Conservation (phyloP, 2,329 filamentous ascomycete species). For the Botrytis tulipae region DNA sequence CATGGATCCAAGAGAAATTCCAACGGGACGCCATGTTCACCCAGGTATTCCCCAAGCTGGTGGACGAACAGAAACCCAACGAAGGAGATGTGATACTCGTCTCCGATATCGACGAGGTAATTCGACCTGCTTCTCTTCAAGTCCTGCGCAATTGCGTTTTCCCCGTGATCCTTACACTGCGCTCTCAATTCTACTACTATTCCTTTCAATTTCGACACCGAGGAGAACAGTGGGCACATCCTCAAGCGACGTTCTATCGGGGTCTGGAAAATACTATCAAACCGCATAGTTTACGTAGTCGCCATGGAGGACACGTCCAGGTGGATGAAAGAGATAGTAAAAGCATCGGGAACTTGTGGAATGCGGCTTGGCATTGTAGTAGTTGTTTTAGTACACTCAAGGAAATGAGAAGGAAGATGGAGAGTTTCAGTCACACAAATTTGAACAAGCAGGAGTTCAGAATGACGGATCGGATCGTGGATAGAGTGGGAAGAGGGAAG, state of each 20-base stretch:
- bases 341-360: constrained; percentile 39
- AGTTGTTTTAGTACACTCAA: constrained; percentile 44
- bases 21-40: constrained; percentile 58
- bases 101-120: constrained; percentile 48
- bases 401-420: constrained; percentile 45
- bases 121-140: constrained; percentile 40
- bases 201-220: constrained; percentile 41
- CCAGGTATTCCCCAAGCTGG: constrained; percentile 47
- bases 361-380: constrained; percentile 48
- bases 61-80: constrained; percentile 35
- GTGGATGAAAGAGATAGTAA: constrained; percentile 2
- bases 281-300: constrained; percentile 36
- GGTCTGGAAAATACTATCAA: constrained; percentile 41
- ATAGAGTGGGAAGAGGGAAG: constrained; percentile 43
- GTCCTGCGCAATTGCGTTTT: constrained; percentile 41
- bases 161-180: constrained; percentile 38
- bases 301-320: background rate
- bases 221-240: constrained; percentile 43
- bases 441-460: constrained; percentile 43
- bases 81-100: constrained; percentile 44
- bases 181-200: constrained; percentile 42
- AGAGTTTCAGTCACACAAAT: constrained; percentile 44
- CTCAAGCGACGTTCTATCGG: constrained; percentile 45
- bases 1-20: constrained; percentile 52
- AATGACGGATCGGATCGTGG: constrained; percentile 42